These are phyloP conservation scores for Xylaria venustula DNA, from an alignment of 495 filamentous ascomycete species.

Conservation along the genomic window DNA sequence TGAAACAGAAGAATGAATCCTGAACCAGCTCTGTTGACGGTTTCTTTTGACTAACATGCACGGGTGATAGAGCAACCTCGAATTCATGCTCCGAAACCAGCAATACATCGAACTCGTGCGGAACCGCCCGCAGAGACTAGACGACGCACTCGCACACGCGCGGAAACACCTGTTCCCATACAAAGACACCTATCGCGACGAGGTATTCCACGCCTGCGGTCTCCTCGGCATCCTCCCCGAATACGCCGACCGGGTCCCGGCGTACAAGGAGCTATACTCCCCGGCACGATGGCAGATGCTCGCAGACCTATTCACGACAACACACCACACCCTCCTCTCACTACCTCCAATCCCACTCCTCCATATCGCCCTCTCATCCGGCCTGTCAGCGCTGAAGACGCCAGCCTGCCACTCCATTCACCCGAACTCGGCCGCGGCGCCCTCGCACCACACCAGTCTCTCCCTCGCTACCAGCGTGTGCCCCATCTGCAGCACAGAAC, in stretches of 20 bases:
- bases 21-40: neutral
- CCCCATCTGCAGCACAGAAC: slow-evolving; percentile 91
- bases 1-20: too few relatives aligned
- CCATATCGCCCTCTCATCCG: slow-evolving; percentile 86
- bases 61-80: slow-evolving; percentile 70
- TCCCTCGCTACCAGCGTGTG: slow-evolving; percentile 59
- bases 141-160: slow-evolving; percentile 79
- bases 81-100: slow-evolving; percentile 92
- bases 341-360: slow-evolving; percentile 81
- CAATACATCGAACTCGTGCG: slow-evolving; percentile 91
- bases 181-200: slow-evolving; percentile 61
- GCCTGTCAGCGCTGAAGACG: slow-evolving; percentile 92
- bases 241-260: slow-evolving; percentile 36
- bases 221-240: slow-evolving; percentile 73
- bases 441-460: slow-evolving; percentile 35
- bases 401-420: slow-evolving; percentile 81
- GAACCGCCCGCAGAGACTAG: slow-evolving; percentile 54
- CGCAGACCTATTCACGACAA: slow-evolving; percentile 77
- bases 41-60: neutral
- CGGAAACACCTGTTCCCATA: slow-evolving; percentile 73
- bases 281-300: slow-evolving; percentile 69
- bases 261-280: slow-evolving; percentile 63
- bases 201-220: slow-evolving; percentile 72
- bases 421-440: slow-evolving; percentile 24
- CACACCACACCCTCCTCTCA: slow-evolving; percentile 83